Conservation (phyloP, 495 filamentous ascomycete genomes). For the Bryoglossum gracile region DNA sequence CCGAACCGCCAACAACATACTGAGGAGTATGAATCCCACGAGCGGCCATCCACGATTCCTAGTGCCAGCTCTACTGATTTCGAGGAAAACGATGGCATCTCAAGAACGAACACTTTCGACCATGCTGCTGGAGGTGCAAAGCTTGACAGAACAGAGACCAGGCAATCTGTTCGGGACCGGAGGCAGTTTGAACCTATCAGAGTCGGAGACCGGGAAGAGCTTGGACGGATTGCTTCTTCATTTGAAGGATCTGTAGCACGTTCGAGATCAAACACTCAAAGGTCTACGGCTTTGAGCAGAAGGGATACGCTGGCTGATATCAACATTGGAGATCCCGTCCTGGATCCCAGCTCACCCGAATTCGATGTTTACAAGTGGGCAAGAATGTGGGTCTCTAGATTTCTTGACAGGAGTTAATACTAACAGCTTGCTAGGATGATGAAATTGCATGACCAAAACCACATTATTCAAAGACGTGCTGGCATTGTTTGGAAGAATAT, state of each 20-base stretch:
- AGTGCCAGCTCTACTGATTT: constrained; percentile 8
- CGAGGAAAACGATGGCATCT: constrained; percentile 2
- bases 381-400: constrained; percentile 30
- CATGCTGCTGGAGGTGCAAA: no score
- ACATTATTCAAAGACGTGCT: constrained; percentile 27
- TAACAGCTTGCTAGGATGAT: constrained; percentile 24
- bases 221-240: constrained; percentile 18
- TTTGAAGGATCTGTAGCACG: constrained; percentile 6
- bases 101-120: no score
- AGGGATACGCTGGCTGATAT: constrained; percentile 40
- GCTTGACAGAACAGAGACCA: constrained; percentile 8
- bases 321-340: constrained; percentile 38
- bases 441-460: constrained; percentile 24
- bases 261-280: constrained; percentile 18
- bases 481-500: constrained; percentile 40
- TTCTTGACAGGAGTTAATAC: not conserved
- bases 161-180: constrained; percentile 12
- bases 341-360: constrained; percentile 49
- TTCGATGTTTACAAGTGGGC: constrained; percentile 55
- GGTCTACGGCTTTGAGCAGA: constrained; percentile 28
- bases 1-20: not conserved
- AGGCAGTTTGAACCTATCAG: constrained; percentile 24
- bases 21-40: not conserved
- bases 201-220: constrained; percentile 16
- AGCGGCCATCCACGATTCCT: constrained; percentile 2